phyloP scores from a whole-genome alignment of 176 grass and related monocot species.

The Elaeis guineensis region DNA sequence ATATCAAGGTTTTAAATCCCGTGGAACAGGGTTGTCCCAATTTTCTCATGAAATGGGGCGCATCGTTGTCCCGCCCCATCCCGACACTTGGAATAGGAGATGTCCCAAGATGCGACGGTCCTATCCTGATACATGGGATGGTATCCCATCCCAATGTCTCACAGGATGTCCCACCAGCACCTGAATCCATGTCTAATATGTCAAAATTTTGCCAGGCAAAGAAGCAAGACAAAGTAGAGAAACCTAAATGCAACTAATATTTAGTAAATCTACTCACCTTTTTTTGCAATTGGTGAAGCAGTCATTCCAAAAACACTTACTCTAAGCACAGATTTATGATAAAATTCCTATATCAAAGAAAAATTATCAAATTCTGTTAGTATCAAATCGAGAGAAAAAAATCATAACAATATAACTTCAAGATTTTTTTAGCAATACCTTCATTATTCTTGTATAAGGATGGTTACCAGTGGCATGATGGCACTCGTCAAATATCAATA shows the following conservation, averaged over 20 bases:
- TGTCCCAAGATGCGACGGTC: no score
- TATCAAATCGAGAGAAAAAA: neutral
- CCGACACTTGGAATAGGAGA: no score
- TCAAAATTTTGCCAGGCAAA: no score
- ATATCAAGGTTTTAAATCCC: no score
- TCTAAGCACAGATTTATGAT: slow-evolving; percentile 46
- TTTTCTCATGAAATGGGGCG: no score
- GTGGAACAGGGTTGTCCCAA: no score
- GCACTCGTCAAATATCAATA: slow-evolving; percentile 90
- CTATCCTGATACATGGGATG: no score
- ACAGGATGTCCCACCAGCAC: no score
- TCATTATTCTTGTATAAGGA: slow-evolving; percentile 86
- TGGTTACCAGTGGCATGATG: slow-evolving; percentile 78
- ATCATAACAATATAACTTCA: slow-evolving; percentile 4
- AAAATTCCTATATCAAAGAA: slow-evolving; percentile 59
- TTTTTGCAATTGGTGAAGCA: slow-evolving; percentile 75
- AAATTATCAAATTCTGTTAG: neutral
- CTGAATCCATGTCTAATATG: no score
- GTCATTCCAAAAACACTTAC: slow-evolving; percentile 82
- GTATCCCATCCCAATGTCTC: no score
- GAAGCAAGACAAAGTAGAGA: neutral
- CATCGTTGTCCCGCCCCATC: no score
- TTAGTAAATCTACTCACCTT: slow-evolving; percentile 36
- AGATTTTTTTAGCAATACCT: slow-evolving; percentile 36
- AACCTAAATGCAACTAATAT: neutral